Evolutionary conservation across 768 basidiomycete species (phyloP).

Genomic region (Russula sp.): DNA sequence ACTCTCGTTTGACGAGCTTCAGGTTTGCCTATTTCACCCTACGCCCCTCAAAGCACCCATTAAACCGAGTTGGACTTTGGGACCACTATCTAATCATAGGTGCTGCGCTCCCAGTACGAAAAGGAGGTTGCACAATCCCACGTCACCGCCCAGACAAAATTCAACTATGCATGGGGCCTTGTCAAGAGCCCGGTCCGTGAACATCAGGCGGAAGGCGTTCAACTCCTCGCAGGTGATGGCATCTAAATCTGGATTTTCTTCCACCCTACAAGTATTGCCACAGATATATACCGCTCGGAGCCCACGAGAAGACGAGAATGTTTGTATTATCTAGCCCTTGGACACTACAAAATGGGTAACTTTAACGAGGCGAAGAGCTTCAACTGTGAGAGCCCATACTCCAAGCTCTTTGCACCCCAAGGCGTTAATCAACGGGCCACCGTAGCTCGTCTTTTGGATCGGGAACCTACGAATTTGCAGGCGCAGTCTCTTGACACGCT

Average conservation of each 20-base stretch:
- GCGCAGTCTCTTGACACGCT: slow-evolving; percentile 78
- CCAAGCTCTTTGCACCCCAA: background rate
- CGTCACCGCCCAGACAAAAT: slow-evolving; percentile 90
- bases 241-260: slow-evolving; percentile 7
- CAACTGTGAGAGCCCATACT: slow-evolving; percentile 55
- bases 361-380: slow-evolving; percentile 89
- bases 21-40: slow-evolving; percentile 40
- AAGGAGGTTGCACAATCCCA: slow-evolving; percentile 79
- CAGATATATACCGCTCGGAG: slow-evolving; percentile 89
- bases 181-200: slow-evolving; percentile 84
- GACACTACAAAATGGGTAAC: slow-evolving; percentile 95
- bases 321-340: slow-evolving; percentile 91
- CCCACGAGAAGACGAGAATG: slow-evolving; percentile 87
- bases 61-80: background rate
- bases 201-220: slow-evolving; percentile 89
- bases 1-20: slow-evolving; percentile 81
- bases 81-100: slow-evolving; percentile 39
- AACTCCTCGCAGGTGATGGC: slow-evolving; percentile 71
- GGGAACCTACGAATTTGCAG: slow-evolving; percentile 91
- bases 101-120: slow-evolving; percentile 80
- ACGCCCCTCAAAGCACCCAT: background rate
- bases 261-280: background rate
- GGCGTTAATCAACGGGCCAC: background rate
- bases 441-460: slow-evolving; percentile 75
- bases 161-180: slow-evolving; percentile 96